These are phyloP conservation scores for Melastoma candidum DNA, from an alignment of 441 rosid species.

Conservation along the genomic window DNA sequence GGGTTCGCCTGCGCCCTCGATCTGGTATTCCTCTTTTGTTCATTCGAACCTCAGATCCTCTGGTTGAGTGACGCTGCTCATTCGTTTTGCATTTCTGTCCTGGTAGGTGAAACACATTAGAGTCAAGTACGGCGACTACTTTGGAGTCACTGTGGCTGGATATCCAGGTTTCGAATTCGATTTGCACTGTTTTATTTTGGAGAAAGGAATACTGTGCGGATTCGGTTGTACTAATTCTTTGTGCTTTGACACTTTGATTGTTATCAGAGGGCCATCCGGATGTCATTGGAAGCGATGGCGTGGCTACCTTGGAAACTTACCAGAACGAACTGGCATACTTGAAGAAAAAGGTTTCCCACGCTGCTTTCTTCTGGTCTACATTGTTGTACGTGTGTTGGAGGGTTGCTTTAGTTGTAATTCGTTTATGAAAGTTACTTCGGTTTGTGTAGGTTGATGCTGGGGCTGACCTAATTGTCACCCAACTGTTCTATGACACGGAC, in stretches of 20 bases:
- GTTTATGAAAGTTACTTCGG: not conserved
- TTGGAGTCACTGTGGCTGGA: conserved; percentile 97
- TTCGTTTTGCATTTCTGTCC: conserved; percentile 7
- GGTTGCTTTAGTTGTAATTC: not conserved
- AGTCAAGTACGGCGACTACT: conserved; percentile 67
- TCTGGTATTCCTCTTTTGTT: conserved; percentile 29
- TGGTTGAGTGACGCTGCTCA: not conserved
- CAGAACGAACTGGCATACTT: conserved; percentile 79
- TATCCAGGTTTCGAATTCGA: conserved; percentile 61
- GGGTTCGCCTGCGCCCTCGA: conserved; percentile 97
- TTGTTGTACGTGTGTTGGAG: not conserved
- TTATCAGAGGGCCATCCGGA: conserved; percentile 89
- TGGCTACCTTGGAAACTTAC: conserved; percentile 61
- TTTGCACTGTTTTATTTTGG: not conserved
- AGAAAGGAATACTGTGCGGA: not conserved
- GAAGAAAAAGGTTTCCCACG: conserved; percentile 56
- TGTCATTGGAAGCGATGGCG: conserved; percentile 55
- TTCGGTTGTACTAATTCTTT: not conserved
- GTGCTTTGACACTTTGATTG: not conserved
- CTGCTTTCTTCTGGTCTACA: not conserved
- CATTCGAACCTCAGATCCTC: too few species aligned
- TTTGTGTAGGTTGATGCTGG: conserved; percentile 81
- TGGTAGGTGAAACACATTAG: conserved; percentile 65
- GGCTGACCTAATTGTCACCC: conserved; percentile 82
- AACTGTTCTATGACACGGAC: conserved; percentile 91